Conservation (phyloP, 495 filamentous ascomycete species). For the Xylaria curta region DNA sequence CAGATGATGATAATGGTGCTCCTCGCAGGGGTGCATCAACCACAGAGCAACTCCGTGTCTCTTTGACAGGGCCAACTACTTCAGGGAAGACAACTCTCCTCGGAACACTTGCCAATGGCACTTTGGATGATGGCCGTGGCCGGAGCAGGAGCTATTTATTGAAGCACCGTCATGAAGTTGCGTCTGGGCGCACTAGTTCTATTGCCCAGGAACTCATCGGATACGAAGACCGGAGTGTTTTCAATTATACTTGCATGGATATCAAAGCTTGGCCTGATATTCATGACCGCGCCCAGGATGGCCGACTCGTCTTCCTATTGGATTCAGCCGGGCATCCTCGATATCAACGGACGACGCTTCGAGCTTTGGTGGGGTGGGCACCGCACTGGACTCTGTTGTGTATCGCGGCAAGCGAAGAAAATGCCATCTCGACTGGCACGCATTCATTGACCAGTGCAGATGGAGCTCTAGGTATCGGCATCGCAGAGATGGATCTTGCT, state of each 20-base stretch:
- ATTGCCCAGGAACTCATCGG: slow-evolving; percentile 92
- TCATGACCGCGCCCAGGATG: slow-evolving; percentile 73
- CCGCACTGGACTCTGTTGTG: slow-evolving; percentile 93
- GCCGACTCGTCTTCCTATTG: slow-evolving; percentile 82
- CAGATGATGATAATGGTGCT: slow-evolving; percentile 28
- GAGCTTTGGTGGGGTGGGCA: slow-evolving; percentile 92
- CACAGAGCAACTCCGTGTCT: slow-evolving; percentile 85
- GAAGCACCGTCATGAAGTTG: slow-evolving; percentile 94
- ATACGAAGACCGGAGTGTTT: slow-evolving; percentile 69
- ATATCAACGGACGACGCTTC: slow-evolving; percentile 84
- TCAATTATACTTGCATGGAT: slow-evolving; percentile 88
- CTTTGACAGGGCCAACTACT: slow-evolving; percentile 87
- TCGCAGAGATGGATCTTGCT: slow-evolving; percentile 65
- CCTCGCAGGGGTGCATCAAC: slow-evolving; percentile 43
- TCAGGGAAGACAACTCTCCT: slow-evolving; percentile 92
- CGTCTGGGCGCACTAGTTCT: slow-evolving; percentile 89
- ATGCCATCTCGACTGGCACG: slow-evolving; percentile 50
- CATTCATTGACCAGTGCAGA: slow-evolving; percentile 58
- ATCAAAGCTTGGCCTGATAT: slow-evolving; percentile 95
- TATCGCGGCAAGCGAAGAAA: slow-evolving; percentile 79
- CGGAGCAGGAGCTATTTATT: slow-evolving; percentile 85
- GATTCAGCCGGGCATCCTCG: slow-evolving; percentile 91
- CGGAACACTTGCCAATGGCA: slow-evolving; percentile 85
- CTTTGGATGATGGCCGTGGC: slow-evolving; percentile 89
- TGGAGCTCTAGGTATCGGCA: slow-evolving; percentile 51